Evolutionary conservation across 2,329 filamentous ascomycete genomes (phyloP).

Genomic region (Alternaria dauci): DNA sequence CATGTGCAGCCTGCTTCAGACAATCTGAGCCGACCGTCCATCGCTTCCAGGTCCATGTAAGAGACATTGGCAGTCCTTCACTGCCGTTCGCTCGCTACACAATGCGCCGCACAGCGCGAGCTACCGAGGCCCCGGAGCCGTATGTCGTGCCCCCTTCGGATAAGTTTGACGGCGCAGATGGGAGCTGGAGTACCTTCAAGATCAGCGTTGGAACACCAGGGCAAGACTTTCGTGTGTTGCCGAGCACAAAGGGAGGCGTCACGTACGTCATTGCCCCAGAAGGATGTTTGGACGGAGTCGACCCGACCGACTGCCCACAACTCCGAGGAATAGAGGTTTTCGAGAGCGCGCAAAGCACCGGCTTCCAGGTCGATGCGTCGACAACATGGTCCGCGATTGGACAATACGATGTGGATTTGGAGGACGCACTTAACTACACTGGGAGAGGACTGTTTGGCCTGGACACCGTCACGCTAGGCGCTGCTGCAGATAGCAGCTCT

Average conservation of each 20-base stretch:
- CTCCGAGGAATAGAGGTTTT: slow-evolving; percentile 44
- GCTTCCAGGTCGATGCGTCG: slow-evolving; percentile 43
- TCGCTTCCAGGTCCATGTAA: neutral
- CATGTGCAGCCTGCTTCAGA: slow-evolving; percentile 5
- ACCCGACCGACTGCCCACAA: slow-evolving; percentile 41
- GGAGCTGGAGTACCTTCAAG: slow-evolving; percentile 54
- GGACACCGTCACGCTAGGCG: slow-evolving; percentile 41
- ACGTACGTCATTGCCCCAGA: slow-evolving; percentile 46
- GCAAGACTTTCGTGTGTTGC: slow-evolving; percentile 50
- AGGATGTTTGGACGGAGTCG: slow-evolving; percentile 41
- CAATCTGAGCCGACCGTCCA: neutral
- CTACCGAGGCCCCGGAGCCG: slow-evolving; percentile 28
- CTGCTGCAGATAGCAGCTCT: slow-evolving; percentile 25
- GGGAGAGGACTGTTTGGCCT: slow-evolving; percentile 43
- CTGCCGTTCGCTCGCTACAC: slow-evolving; percentile 20
- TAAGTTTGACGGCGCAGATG: slow-evolving; percentile 53
- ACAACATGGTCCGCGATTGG: slow-evolving; percentile 47
- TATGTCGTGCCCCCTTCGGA: slow-evolving; percentile 46
- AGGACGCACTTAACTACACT: slow-evolving; percentile 40
- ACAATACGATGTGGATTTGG: slow-evolving; percentile 42
- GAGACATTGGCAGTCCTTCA: neutral
- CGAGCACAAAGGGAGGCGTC: slow-evolving; percentile 46
- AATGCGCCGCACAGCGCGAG: slow-evolving; percentile 35
- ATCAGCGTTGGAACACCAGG: slow-evolving; percentile 51
- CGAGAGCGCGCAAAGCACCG: slow-evolving; percentile 38